These are phyloP conservation scores for Aspergillus olivimuriae DNA, from an alignment of 495 filamentous ascomycete genomes.

Conservation along the genomic window DNA sequence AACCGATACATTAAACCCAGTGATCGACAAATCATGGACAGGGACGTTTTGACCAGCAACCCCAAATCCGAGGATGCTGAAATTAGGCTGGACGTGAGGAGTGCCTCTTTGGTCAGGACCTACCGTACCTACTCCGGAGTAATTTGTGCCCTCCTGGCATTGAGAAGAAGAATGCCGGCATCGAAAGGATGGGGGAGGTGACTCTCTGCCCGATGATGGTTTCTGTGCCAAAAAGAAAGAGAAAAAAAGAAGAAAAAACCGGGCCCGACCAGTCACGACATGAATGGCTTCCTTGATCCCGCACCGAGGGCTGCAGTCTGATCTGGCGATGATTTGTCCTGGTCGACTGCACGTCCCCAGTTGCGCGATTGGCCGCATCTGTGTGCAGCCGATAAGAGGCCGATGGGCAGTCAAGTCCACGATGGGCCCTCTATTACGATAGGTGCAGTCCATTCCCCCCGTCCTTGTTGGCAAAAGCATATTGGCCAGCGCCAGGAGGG, in stretches of 20 bases:
- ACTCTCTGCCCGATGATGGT: no score
- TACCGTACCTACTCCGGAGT: no score
- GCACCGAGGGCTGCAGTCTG: constrained; percentile 20
- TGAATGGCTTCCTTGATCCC: constrained; percentile 4
- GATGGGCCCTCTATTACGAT: not conserved
- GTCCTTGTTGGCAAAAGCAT: not conserved
- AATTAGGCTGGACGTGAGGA: constrained; percentile 12
- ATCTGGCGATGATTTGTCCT: constrained; percentile 36
- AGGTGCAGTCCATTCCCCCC: not conserved
- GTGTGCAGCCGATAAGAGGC: constrained; percentile 16
- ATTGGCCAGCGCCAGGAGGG: not conserved
- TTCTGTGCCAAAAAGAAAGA: no score
- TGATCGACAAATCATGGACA: constrained; percentile 33
- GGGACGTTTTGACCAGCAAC: constrained; percentile 4
- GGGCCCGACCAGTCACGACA: no score
- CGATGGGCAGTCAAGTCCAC: not conserved
- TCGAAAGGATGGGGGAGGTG: no score
- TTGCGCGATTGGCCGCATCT: constrained; percentile 9
- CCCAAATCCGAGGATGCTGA: constrained; percentile 5
- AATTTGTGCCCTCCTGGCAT: no score
- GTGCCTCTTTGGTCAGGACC: constrained; percentile 3
- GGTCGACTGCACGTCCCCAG: constrained; percentile 19
- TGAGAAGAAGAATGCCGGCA: no score
- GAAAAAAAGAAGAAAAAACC: no score
- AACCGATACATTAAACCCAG: constrained; percentile 14